These are phyloP conservation scores for Rhododendron griersonianum DNA, from an alignment of 148 eudicot species.

Conservation along the genomic window DNA sequence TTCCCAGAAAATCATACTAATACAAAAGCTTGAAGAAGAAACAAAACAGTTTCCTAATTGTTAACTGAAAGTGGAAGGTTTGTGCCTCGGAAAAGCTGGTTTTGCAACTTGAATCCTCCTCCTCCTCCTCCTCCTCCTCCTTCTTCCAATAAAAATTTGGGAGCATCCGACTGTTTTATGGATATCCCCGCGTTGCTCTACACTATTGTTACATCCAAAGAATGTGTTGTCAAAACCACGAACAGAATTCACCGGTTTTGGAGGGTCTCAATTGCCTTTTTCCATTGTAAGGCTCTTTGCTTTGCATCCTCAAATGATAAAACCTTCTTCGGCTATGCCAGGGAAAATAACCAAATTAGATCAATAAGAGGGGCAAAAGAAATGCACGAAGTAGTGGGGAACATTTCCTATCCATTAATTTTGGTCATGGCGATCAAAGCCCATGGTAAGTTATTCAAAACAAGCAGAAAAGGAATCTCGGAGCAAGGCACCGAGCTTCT, in stretches of 20 bases:
- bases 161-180: slow-evolving; percentile 19
- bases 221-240: slow-evolving; percentile 21
- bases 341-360: not conserved
- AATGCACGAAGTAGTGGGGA: not conserved
- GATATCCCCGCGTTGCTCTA: slow-evolving; percentile 17
- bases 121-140: not conserved
- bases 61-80: not conserved
- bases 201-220: slow-evolving; percentile 25
- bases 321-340: slow-evolving; percentile 80
- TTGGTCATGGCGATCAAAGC: not conserved
- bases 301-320: slow-evolving; percentile 90
- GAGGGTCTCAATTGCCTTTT: slow-evolving; percentile 88
- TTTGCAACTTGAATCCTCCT: slow-evolving; percentile 9
- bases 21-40: not conserved
- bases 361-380: not conserved
- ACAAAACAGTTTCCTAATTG: not conserved
- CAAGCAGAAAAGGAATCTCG: not conserved
- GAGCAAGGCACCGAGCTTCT: not conserved
- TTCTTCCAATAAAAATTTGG: slow-evolving; percentile 11
- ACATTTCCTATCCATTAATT: not conserved
- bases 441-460: not conserved
- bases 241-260: slow-evolving; percentile 52
- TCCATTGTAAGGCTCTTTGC: slow-evolving; percentile 92
- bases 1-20: not conserved
- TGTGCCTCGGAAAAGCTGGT: slow-evolving; percentile 2